Base-by-base conservation (phyloP, 2,329 filamentous ascomycete species). In the Trichoderma arundinaceum region DNA sequence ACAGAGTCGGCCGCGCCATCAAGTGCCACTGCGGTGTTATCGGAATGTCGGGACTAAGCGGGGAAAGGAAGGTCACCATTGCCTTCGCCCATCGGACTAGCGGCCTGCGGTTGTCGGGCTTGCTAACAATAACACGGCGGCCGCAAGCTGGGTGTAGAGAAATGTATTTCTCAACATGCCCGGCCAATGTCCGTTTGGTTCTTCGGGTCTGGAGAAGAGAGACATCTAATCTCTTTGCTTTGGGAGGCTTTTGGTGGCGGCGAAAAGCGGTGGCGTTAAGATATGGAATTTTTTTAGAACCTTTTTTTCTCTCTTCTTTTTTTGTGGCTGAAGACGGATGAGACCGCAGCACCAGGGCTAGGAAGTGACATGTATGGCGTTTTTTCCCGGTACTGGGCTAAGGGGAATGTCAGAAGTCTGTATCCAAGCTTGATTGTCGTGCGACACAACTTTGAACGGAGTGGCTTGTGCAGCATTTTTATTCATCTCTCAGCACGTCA, bases 321-420 rank as follows among this genome's bases (percentile, higher is more conserved):
- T 19, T 41, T 19, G 57, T 51, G 58, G 58, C 57, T 51, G 38
- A 52, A 15, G 38, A 32, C 38, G 59, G 48, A 53, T 22, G 22
- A 32, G 33, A 53, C 59, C 38, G 59, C 38, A 22, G 41, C 17
- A n/a, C 28, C 13, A 28, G 22, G 12, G 38, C 59, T 53, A 53
- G 22, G 17, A 46, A n/a, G 19, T 44, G 35, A 44, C 33, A 15
- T 51, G 38, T n/a, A 32, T 51, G 46, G 33, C 44, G n/a, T 51
- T 49, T 39, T 39, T 32, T 33, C 32, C 17, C 49, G 38, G 35
- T 33, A 17, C 17, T 35, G 41, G 59, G 35, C 19, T 8, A 4
- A 15, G 41, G 13, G 9, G 41, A 48, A 22, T 12, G 59, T 63
- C 49, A 63, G 59, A 63, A 63, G 49, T 54, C 59, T 63, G 59